These are phyloP conservation scores for Mortierella alpina DNA, from an alignment of 192 early-diverging fungal genomes.

Conservation along the genomic window DNA sequence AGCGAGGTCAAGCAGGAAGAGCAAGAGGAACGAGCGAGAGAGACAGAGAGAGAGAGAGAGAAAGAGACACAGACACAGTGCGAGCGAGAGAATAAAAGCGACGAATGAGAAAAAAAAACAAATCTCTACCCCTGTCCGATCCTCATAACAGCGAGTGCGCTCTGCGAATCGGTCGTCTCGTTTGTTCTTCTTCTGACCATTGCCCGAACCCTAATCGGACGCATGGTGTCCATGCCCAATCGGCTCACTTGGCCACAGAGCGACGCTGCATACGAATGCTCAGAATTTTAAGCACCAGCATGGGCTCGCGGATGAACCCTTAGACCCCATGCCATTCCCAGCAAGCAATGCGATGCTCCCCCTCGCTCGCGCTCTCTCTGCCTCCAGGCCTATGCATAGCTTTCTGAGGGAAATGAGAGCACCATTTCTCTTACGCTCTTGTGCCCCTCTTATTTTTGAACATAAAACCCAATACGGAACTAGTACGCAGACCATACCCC, in stretches of 20 bases:
- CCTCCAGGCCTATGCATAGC: not conserved
- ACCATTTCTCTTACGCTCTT: not conserved
- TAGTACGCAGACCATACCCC: not conserved
- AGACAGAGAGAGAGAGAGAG: not conserved
- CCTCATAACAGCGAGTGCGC: not conserved
- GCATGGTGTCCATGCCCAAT: not conserved
- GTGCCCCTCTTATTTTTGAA: not conserved
- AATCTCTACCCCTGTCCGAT: not conserved
- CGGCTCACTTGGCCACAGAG: not conserved
- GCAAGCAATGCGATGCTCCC: slow-evolving; percentile 42
- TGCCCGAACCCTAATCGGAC: not conserved
- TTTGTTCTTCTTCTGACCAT: not conserved
- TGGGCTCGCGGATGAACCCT: slow-evolving; percentile 27
- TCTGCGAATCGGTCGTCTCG: not conserved
- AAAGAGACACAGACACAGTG: not conserved
- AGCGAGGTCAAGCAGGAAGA: not conserved
- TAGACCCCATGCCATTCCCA: slow-evolving; percentile 32
- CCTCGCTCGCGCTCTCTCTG: not conserved
- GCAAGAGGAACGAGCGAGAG: not conserved
- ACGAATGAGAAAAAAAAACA: slow-evolving; percentile 3
- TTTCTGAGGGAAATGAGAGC: not conserved
- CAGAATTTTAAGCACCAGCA: slow-evolving; percentile 4
- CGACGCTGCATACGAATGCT: slow-evolving; percentile 3
- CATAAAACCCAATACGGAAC: not conserved
- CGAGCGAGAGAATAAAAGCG: not conserved